Conservation (phyloP, 169 alveolate genomes). For the Plasmodium gallinaceum region DNA sequence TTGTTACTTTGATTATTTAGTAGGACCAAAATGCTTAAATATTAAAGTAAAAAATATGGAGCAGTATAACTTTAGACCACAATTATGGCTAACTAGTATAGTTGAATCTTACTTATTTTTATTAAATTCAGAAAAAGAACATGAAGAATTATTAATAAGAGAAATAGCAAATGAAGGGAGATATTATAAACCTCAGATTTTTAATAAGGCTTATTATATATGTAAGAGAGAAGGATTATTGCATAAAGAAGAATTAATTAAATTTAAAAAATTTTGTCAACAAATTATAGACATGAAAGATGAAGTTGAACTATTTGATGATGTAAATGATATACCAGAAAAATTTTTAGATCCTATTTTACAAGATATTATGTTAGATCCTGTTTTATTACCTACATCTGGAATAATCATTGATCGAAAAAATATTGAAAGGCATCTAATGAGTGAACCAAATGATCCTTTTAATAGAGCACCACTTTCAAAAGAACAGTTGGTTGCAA, state of each 20-base stretch:
- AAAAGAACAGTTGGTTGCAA: conserved; percentile 90
- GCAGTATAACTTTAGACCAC: conserved; percentile 90
- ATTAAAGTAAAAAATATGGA: conserved; percentile 91
- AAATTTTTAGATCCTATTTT: conserved; percentile 93
- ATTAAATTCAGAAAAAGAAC: conserved; percentile 67
- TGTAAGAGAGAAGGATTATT: conserved; percentile 86
- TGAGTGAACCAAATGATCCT: conserved; percentile 94
- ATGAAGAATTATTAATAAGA: conserved; percentile 38
- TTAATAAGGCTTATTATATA: conserved; percentile 85
- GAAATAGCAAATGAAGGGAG: conserved; percentile 86
- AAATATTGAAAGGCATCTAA: conserved; percentile 92
- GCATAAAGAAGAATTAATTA: conserved; percentile 76
- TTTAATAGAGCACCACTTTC: conserved; percentile 93
- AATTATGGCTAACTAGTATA: conserved; percentile 84
- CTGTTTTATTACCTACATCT: conserved; percentile 93
- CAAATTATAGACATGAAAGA: conserved; percentile 74
- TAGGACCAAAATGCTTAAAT: conserved; percentile 90
- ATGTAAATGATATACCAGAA: conserved; percentile 90
- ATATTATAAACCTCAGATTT: conserved; percentile 84
- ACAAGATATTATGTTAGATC: conserved; percentile 94
- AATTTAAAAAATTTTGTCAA: conserved; percentile 77
- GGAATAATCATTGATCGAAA: conserved; percentile 92
- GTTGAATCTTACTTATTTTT: conserved; percentile 83
- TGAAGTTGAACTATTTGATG: conserved; percentile 74
- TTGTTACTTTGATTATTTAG: conserved; percentile 90